Base-by-base conservation (phyloP, 768 basidiomycete species). In the Russula sp. region DNA sequence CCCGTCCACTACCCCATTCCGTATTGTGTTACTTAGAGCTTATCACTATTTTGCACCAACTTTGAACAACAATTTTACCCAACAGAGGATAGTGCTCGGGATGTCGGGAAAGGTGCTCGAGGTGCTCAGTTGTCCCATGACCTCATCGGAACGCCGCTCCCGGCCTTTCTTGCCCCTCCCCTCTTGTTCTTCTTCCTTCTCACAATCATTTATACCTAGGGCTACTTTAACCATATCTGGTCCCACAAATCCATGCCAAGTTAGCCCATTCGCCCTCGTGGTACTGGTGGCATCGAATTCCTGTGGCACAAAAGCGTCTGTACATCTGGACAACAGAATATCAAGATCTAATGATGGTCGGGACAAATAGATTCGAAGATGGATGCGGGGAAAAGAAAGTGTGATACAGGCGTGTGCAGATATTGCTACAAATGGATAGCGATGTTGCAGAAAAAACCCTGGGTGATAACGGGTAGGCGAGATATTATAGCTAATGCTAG, bases 31-130 rank as follows among this genome's bases (percentile, higher is more conserved):
- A 46, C 20, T n/a, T n/a, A 0, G 46, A 48, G 46, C 46, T 22
- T 48, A 48, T 48, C 2, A 22, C 46, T 22, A 48, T 26, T 10
- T 50, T 56, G 64, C 64, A 57, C 64, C 64, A 6, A 65, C 64
- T 65, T 65, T 61, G 64, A 65, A 65, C 64, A 50, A 44, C 55
- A 65, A 65, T 61, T 42, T 61, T 65, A 65, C 69, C 59, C 50
- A 59, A 64, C 68, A 24, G 51, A 64, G 36, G 59, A 53, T 61
- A 60, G 65, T 42, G 53, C 51, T 70, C 59, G 62, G 64, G 22
- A 51, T 22, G 48, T 56, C 44, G 54, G 64, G 64, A 8, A 34
- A 34, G 8, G 34, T 34, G 38, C 38, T 36, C 34, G 13, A 38
- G 5, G 8, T 14, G n/a, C 5, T 10, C 2, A n/a, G 14, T 10